Base-by-base conservation (phyloP, 176 grass and related monocot genomes). In the Miscanthus lutarioriparius region DNA sequence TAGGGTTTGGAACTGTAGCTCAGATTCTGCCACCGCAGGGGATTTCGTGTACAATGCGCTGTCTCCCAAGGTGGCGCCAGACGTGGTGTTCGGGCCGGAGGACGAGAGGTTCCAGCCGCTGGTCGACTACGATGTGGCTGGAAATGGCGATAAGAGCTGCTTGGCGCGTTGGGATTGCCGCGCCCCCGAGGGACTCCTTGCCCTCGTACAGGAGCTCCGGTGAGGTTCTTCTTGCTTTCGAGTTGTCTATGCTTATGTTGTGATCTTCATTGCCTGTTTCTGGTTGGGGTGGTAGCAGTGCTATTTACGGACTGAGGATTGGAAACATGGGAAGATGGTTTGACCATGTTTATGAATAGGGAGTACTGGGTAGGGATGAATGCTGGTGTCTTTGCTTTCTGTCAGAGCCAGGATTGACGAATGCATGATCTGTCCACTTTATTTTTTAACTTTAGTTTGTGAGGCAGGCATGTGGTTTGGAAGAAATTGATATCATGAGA, bases 21-120 rank as follows among this genome's bases (percentile, higher is more conserved):
- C 70, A 85, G 83, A 86, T 78, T 26, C 64, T 80, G n/a, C 19
- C 36, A 13, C 54, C 80, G 58, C 89, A 98, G 96, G 96, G 93
- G 96, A 98, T 72, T 90, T 98, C 80, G 44, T 98, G 84, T 98
- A 92, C 70, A 92, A 95, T 43, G 93, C 91, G n/a, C 40, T 91
- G 65, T 86, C 64, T 68, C 93, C 96, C 10, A 91, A 85, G 77
- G 83, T 80, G 65, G 89, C 85, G 20, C 96, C 96, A 4, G 96
- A 98, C 77, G 84, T 95, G 53, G 76, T 98, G 65, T 98, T 98
- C 53, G 87, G 87, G 2, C 77, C 77, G 79, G 91, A 87, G 12
- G 96, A 98, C 59, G 91, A 86, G 0, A 91, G 77, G 11, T 98
- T 98, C 70, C 85, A 92, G 69, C 96, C 93, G 19, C 64, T 95